Percentiles rank a stretch among this genome's conserved stretches.
phyloP scores from a whole-genome alignment of 192 early-diverging fungal genomes.

The Gonapodya prolifera region DNA sequence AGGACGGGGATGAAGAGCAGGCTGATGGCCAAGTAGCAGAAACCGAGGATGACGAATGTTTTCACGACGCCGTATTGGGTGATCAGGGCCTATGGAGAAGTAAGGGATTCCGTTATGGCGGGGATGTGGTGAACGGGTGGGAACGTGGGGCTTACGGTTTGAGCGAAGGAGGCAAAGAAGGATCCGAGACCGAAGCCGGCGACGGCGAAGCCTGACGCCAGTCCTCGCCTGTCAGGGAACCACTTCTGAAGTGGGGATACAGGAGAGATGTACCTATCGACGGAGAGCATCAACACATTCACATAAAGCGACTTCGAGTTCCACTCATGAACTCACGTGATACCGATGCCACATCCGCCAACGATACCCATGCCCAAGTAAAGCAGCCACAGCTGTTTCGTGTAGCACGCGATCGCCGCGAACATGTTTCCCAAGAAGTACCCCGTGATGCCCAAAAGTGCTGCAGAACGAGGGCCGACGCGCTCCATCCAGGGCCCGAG shows the following conservation, averaged over 20 bases:
- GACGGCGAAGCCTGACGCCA: conserved; percentile 62
- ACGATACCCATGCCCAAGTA: conserved; percentile 53
- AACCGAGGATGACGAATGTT: conserved; percentile 50
- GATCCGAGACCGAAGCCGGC: conserved; percentile 65
- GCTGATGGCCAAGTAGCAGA: conserved; percentile 50
- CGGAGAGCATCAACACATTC: too few relatives aligned
- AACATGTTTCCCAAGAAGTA: conserved; percentile 41
- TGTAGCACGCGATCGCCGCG: conserved; percentile 34
- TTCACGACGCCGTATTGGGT: conserved; percentile 33
- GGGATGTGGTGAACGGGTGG: not conserved
- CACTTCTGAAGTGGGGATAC: conserved; percentile 65
- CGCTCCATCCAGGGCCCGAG: conserved; percentile 10
- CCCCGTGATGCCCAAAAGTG: conserved; percentile 27
- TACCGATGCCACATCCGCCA: conserved; percentile 44
- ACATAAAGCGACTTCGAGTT: too few relatives aligned
- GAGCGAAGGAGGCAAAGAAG: conserved; percentile 53
- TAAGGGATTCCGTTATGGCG: not conserved
- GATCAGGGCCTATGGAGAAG: too few relatives aligned
- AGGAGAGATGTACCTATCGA: conserved; percentile 68
- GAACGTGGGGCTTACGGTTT: conserved; percentile 14
- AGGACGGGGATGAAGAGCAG: conserved; percentile 11
- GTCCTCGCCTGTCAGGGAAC: conserved; percentile 62
- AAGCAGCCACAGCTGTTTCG: conserved; percentile 39
- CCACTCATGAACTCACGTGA: too few relatives aligned
- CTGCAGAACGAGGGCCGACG: conserved; percentile 14